Evolutionary conservation across 495 filamentous ascomycete genomes (phyloP), one percentile per base, ranked within the genome.

Genomic region (Penicillium turbatum): DNA sequence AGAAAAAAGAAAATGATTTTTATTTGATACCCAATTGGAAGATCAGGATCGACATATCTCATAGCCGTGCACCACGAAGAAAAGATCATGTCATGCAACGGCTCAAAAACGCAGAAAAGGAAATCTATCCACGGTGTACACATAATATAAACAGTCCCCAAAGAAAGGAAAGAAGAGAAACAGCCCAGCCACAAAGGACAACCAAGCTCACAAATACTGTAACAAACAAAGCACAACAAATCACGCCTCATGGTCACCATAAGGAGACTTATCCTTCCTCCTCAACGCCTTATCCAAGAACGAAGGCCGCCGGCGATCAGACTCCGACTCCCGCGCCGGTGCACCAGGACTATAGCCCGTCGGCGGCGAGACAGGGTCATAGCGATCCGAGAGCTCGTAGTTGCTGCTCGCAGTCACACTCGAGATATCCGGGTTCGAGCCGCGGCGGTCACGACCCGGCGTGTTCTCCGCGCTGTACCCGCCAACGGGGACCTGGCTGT

Each of bases 291-390:
- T 48, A 39, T 53, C 13, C 54, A 57, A 13, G 15, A 60, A 54
- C 3, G 60, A 63, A 15, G 26, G 32, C 1, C 51, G 56, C 10
- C 46, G 51, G 5, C 24, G 42, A 0, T 36, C 36, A 16, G 46
- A 12, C n/a, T 27, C 32, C 11, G 13, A 6, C 1, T 27, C 26
- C 15, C 41, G 26, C 37, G 34, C n/a, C 17, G 38, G 11, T 9
- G 49, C 40, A 39, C n/a, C 11, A 16, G 46, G 8, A 3, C 42
- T 19, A 31, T 26, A 24, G 7, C 8, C 7, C 10, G 29, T 17
- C 31, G 21, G 59, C 13, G 64, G 59, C 5, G 64, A 67, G 27
- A 62, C 52, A 6, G 64, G 59, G 27, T 67, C 64, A 24, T 64
- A 64, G 11, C 53, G 61, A 1, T 62, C 55, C 9, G 51, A 31